Base-by-base conservation (phyloP, 345 rosid genomes). In the Citrus hindsii region DNA sequence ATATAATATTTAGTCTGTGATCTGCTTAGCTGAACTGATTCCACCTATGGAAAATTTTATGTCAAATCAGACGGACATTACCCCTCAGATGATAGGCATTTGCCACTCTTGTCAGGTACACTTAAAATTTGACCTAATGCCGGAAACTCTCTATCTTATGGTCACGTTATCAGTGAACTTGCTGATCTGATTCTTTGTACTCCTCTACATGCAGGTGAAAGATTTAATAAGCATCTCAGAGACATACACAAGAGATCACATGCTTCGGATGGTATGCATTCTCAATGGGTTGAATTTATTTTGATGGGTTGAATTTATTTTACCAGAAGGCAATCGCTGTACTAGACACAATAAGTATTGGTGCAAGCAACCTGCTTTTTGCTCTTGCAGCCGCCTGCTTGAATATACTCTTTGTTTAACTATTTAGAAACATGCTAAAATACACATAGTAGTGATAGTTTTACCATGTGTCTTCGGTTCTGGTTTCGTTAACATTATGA, bases 161-260 rank as follows among this genome's bases (percentile, higher is more conserved):
- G 35, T 33, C 35, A 5, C 35, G 35, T 33, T 67, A 6, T 66
- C 67, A 32, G 38, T 42, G 55, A 69, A 38, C 27, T 66, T 67
- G 8, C 74, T 76, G 13, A 55, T 75, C 27, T 30, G 58, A 56
- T 74, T 32, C 13, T 67, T 28, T 35, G 25, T 74, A 71, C 37
- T 33, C 35, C 35, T 32, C 78, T 28, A 59, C 67, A 73, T 84
- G 72, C 87, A 96, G 99, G 83, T 96, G 76, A 96, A 87, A 82
- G 99, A 96, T 78, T 83, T 94, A 75, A 87, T 94, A 73, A 86
- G 97, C 83, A 86, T 95, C 83, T 92, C 99, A 9, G 97, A 96
- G 83, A 77, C 90, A 12, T 96, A 91, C 85, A 91, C 97, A 38
- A 88, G 93, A 79, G 86, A 82, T 35, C 97, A 94, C 80, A 80